Base-by-base conservation (phyloP, 2,329 filamentous ascomycete genomes). In the Calonectria hawksworthii region DNA sequence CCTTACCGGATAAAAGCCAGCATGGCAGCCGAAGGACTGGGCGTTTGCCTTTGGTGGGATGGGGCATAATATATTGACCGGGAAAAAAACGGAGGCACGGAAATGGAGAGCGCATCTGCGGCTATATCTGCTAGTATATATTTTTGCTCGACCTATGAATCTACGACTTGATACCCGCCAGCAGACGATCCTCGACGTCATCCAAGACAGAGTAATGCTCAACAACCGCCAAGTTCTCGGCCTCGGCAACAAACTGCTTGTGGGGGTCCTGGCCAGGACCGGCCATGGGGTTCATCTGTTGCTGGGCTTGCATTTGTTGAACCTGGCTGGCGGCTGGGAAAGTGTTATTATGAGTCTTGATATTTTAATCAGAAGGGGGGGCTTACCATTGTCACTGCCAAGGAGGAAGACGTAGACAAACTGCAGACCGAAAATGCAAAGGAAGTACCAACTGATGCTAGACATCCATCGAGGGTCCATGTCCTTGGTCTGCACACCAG, bases 391-490 rank as follows among this genome's bases (percentile, higher is more conserved):
- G 82, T 99, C 98, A 84, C 94, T 98, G 11, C 97, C 97, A 18
- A 99, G 90, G 65, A 99, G 93, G 85, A 98, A 99, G 83, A 97
- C 98, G 85, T 99, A 99, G 73, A 99, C 96, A 70, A 96, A 95
- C 85, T 99, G 96, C 73, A 99, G 89, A 61, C 98, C 97, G 84
- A 99, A 99, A 77, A 99, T 93, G 82, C 98, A 99, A 79, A 99
- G 88, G 84, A 99, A 99, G 88, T 99, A 99, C 96, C 97, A 99
- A 74, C 96, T 98, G 85, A 99, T 93, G 86, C 96, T 98, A 0
- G 96, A 98, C 87, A 99, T 98, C 97, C 97, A 99, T 86, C 96
- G 92, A 14, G 98, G 97, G 83, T 99, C 98, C 88, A 99, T 93
- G 84, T 99, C 97, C 82, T 93, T 94, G 32, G 98, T 99, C 77